Evolutionary conservation across 148 eudicot genomes (phyloP).

Genomic region (Polygonum aviculare): DNA sequence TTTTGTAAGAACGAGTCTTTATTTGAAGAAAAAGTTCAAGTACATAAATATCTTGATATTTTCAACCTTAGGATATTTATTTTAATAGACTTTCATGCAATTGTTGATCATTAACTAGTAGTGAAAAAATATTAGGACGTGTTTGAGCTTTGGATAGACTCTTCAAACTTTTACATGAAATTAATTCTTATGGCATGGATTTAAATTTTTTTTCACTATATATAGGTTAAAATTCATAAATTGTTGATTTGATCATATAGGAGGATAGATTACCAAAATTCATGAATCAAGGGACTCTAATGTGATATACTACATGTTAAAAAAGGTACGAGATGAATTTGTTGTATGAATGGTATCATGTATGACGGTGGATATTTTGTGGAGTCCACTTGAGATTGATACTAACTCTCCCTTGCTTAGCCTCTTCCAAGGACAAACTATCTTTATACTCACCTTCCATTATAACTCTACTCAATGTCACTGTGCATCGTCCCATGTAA

Average conservation of each 20-base stretch:
- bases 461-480: slow-evolving; percentile 81
- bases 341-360: slow-evolving; percentile 16
- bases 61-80: too few species aligned
- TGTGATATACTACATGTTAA: not conserved
- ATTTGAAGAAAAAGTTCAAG: too few species aligned
- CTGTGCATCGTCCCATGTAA: slow-evolving; percentile 86
- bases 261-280: not conserved
- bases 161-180: not conserved
- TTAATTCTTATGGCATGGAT: not conserved
- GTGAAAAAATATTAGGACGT: not conserved
- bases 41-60: too few species aligned
- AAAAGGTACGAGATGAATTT: not conserved
- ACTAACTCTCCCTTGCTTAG: slow-evolving; percentile 64
- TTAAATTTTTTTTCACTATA: not conserved
- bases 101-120: too few species aligned
- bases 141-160: not conserved
- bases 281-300: not conserved
- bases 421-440: slow-evolving; percentile 57
- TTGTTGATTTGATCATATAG: not conserved
- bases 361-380: slow-evolving; percentile 76
- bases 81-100: too few species aligned
- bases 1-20: too few species aligned
- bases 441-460: slow-evolving; percentile 84
- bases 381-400: slow-evolving; percentile 75
- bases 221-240: not conserved